Evolutionary conservation across 805 yeast genomes (phyloP).

Genomic region (Candida ponderosae): DNA sequence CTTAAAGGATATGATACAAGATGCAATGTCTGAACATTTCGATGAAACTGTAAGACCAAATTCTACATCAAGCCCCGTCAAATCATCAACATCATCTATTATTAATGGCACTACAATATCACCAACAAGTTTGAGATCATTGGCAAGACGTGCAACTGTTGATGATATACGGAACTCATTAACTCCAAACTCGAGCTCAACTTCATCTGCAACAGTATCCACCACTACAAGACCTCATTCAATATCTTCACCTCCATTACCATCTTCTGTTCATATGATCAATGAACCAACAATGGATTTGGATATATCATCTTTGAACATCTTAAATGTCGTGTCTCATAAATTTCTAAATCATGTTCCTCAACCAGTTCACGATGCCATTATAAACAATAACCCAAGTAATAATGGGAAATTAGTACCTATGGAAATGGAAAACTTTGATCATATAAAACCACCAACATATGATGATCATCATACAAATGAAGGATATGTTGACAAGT

Average conservation of each 20-base stretch:
- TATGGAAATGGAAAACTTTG: conserved; percentile 34
- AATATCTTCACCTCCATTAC: conserved; percentile 7
- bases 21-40: conserved; percentile 22
- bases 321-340: conserved; percentile 11
- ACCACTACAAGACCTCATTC: conserved; percentile 15
- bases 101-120: background rate
- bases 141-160: background rate
- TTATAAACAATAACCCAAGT: conserved; percentile 3
- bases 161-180: background rate
- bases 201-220: background rate
- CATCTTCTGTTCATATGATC: conserved; percentile 1
- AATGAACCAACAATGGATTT: background rate
- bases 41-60: background rate
- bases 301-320: background rate
- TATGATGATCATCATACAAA: conserved; percentile 4
- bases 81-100: background rate
- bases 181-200: background rate
- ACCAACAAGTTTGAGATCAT: background rate
- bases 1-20: conserved; percentile 21
- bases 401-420: conserved; percentile 18
- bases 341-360: conserved; percentile 14
- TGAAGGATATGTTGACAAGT: conserved; percentile 32
- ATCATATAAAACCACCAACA: conserved; percentile 24
- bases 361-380: conserved; percentile 15
- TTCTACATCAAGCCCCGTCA: background rate